A percentile compares a stretch with the other conserved stretches of the same genome.
These are phyloP conservation scores for Pythium diclinum DNA, from an alignment of 352 stramenopile species.

Conservation along the genomic window DNA sequence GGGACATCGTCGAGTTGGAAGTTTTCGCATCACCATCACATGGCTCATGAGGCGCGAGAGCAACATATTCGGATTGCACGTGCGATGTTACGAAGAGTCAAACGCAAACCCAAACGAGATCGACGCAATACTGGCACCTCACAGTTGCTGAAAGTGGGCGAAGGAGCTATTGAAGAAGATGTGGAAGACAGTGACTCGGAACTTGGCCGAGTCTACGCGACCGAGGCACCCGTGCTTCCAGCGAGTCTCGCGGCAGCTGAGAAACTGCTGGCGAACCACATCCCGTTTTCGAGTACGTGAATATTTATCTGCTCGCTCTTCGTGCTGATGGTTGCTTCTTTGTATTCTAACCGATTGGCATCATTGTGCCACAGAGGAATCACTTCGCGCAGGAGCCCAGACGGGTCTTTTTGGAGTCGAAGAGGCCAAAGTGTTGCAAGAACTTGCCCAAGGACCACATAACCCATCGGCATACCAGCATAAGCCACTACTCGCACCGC, in stretches of 20 bases:
- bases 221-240: neutral
- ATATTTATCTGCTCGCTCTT: too few species aligned
- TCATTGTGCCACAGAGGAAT: conserved; percentile 27
- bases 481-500: conserved; percentile 1
- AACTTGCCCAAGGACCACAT: conserved; percentile 27
- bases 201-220: neutral
- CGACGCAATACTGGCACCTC: conserved; percentile 1
- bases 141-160: neutral
- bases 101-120: conserved; percentile 28
- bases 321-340: too few species aligned
- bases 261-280: conserved; percentile 24
- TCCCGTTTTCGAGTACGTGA: conserved; percentile 40
- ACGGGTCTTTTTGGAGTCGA: conserved; percentile 43
- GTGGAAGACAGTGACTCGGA: neutral
- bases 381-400: conserved; percentile 36
- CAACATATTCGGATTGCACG: conserved; percentile 34
- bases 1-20: conserved; percentile 38
- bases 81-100: conserved; percentile 42
- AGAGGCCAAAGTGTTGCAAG: conserved; percentile 37
- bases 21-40: conserved; percentile 38
- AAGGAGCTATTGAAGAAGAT: neutral
- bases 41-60: conserved; percentile 31
- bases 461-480: neutral
- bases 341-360: too few species aligned
- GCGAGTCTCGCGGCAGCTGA: conserved; percentile 5